Conservation (phyloP, 768 basidiomycete genomes). For the Pisolithus sp. region DNA sequence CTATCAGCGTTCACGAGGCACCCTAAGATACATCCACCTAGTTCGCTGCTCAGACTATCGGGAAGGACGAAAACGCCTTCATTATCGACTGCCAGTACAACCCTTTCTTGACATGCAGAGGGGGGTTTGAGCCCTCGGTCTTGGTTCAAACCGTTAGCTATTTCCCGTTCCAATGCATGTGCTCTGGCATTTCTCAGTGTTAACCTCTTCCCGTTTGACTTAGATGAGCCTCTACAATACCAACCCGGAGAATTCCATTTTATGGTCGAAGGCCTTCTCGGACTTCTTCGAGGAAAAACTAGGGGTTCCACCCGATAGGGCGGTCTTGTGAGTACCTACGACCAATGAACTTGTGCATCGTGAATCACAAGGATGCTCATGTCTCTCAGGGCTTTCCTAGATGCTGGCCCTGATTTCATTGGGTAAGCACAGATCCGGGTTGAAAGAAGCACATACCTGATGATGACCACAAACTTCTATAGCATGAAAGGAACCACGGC, state of each 20-base stretch:
- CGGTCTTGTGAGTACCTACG: slow-evolving; percentile 51
- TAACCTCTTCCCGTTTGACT: neutral
- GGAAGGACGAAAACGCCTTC: slow-evolving; percentile 51
- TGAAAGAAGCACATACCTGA: neutral
- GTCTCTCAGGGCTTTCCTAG: slow-evolving; percentile 17
- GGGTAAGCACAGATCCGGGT: slow-evolving; percentile 11
- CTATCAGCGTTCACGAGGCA: neutral
- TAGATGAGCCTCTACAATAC: slow-evolving; percentile 57
- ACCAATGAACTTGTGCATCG: neutral
- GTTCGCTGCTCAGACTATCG: slow-evolving; percentile 47
- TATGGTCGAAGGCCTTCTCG: slow-evolving; percentile 51
- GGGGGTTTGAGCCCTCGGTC: slow-evolving; percentile 63
- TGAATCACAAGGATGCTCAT: neutral
- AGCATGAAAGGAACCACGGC: slow-evolving; percentile 14
- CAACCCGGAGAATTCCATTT: slow-evolving; percentile 37
- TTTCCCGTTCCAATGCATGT: slow-evolving; percentile 1
- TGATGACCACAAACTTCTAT: neutral
- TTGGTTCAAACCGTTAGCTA: slow-evolving; percentile 47
- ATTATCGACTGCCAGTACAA: slow-evolving; percentile 50
- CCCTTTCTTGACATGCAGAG: slow-evolving; percentile 53
- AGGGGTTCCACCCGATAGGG: slow-evolving; percentile 43
- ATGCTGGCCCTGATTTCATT: slow-evolving; percentile 19
- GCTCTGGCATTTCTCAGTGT: neutral
- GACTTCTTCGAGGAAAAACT: slow-evolving; percentile 50
- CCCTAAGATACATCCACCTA: slow-evolving; percentile 15